These are phyloP conservation scores for Stephania japonica DNA, from an alignment of 164 flowering plant species.

Conservation along the genomic window DNA sequence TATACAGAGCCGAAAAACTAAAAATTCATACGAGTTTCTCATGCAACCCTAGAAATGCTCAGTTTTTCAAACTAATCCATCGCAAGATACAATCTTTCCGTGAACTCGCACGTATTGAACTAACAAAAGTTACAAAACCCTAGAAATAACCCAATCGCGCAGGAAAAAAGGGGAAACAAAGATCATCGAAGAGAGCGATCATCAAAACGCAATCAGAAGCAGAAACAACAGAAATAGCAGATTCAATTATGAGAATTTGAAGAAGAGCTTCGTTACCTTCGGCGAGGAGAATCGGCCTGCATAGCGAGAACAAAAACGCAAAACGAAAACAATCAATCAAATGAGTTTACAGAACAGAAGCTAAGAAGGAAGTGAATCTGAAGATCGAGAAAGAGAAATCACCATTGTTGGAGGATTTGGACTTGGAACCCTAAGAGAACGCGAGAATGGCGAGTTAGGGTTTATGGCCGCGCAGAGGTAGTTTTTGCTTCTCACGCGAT, in stretches of 20 bases:
- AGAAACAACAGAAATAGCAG: neutral
- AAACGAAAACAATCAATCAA: neutral
- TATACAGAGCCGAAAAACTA: too few species aligned
- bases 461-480: neutral
- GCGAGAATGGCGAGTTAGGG: constrained; percentile 2
- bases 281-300: constrained; percentile 14
- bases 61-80: neutral
- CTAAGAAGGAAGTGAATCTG: neutral
- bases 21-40: too few species aligned
- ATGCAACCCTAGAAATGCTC: neutral
- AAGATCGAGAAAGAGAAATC: neutral
- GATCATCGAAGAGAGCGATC: neutral
- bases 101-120: neutral
- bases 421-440: neutral
- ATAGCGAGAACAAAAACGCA: neutral
- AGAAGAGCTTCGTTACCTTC: neutral
- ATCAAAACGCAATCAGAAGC: neutral
- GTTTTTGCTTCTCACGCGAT: neutral
- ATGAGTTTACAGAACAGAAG: neutral
- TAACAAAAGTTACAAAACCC: neutral
- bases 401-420: neutral
- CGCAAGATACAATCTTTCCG: neutral
- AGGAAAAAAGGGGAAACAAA: neutral
- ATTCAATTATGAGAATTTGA: neutral
- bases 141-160: neutral